phyloP scores from a whole-genome alignment of 345 rosid species.

The Camelina hispida region DNA sequence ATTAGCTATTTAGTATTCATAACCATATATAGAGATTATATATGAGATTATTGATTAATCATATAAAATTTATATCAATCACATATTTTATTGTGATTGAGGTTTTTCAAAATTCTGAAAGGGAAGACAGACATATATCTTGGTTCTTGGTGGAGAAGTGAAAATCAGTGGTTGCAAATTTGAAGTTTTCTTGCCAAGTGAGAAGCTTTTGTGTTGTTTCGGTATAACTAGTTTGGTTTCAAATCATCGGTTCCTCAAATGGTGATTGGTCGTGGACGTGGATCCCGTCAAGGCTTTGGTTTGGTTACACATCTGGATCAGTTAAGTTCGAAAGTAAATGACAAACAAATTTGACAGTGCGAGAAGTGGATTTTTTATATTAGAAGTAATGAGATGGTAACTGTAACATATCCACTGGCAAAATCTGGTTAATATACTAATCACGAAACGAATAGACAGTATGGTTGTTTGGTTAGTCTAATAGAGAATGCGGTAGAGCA shows the following conservation, averaged over 20 bases:
- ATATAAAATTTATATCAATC: neutral
- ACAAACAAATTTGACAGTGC: neutral
- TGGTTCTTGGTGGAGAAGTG: neutral
- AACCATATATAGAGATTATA: neutral
- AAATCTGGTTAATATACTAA: neutral
- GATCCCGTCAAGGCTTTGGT: neutral
- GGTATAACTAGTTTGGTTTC: neutral
- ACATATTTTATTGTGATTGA: conserved; percentile 5
- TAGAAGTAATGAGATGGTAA: neutral
- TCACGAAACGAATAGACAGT: neutral
- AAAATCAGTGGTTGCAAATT: neutral
- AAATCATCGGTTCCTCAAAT: neutral
- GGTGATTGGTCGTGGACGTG: neutral
- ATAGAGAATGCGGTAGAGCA: neutral
- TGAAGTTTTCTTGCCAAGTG: neutral
- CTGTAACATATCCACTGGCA: neutral
- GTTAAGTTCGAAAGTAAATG: neutral
- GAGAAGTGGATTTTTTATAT: neutral
- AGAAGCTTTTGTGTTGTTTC: neutral
- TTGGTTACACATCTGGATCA: conserved; percentile 8
- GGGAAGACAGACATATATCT: neutral
- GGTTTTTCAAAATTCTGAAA: neutral
- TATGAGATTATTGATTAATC: neutral
- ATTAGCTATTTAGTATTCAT: neutral
- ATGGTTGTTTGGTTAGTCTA: neutral